These are phyloP conservation scores for Tulasnella sp. DNA, from an alignment of 768 basidiomycete genomes.

Conservation along the genomic window DNA sequence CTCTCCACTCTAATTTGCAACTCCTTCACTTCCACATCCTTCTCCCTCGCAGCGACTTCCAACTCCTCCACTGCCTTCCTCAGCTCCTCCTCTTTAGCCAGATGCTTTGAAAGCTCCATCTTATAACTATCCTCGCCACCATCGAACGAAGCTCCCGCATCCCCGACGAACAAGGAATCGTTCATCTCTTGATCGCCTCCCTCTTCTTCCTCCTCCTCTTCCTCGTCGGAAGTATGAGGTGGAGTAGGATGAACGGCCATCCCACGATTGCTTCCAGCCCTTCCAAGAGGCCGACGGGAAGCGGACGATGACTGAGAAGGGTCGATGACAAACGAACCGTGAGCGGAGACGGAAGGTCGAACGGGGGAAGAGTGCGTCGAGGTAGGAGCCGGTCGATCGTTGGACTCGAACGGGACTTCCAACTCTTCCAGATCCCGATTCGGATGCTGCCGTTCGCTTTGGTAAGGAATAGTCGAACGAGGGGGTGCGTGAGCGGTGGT, in stretches of 20 bases:
- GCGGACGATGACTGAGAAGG: neutral
- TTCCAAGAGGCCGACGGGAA: neutral
- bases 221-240: neutral
- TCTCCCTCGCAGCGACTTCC: neutral
- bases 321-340: neutral
- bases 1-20: neutral
- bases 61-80: neutral
- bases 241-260: neutral
- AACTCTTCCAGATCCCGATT: neutral
- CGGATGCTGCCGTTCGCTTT: neutral
- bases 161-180: neutral
- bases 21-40: neutral
- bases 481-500: neutral
- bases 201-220: neutral
- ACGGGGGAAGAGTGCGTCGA: neutral
- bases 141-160: neutral
- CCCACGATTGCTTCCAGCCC: neutral
- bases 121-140: neutral
- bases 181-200: neutral
- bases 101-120: neutral
- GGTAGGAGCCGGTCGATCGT: neutral
- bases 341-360: neutral
- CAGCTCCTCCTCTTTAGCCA: neutral
- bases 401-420: neutral
- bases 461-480: neutral